These are phyloP conservation scores for Penicillium sp. DNA, from an alignment of 2,329 filamentous ascomycete genomes.

Conservation along the genomic window DNA sequence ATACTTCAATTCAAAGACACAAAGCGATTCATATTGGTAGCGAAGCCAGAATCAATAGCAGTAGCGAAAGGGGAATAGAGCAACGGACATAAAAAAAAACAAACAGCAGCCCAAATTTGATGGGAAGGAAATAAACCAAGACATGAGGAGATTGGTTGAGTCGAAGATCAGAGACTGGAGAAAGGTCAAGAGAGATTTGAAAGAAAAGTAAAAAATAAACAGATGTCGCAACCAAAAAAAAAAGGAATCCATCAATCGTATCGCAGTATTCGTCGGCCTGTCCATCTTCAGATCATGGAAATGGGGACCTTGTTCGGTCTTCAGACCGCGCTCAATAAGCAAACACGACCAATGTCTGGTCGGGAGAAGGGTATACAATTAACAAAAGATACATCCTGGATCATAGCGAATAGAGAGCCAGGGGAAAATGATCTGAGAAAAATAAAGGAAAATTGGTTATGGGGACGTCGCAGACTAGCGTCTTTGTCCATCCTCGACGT, in stretches of 20 bases:
- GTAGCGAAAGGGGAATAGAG: constrained; percentile 37
- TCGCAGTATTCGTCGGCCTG: constrained; percentile 15
- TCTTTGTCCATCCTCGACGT: constrained; percentile 60
- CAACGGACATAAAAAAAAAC: constrained; percentile 16
- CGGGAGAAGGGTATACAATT: constrained; percentile 13
- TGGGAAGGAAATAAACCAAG: constrained; percentile 6
- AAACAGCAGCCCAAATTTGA: background rate
- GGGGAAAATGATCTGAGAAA: background rate
- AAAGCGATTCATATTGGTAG: constrained; percentile 23
- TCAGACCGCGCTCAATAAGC: constrained; percentile 11
- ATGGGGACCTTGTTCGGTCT: background rate
- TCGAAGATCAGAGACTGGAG: background rate
- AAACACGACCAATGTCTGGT: constrained; percentile 16
- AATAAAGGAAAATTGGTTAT: background rate
- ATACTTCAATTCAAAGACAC: background rate
- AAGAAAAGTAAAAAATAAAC: constrained; percentile 1
- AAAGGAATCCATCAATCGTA: constrained; percentile 18
- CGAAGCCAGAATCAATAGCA: constrained; percentile 18
- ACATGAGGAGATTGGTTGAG: constrained; percentile 4
- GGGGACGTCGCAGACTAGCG: background rate
- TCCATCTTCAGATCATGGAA: background rate
- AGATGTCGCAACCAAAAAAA: constrained; percentile 11
- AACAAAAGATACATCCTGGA: constrained; percentile 5
- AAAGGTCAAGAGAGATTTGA: background rate
- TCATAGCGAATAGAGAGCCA: constrained; percentile 12